Conservation (phyloP, 352 stramenopile genomes). For the Phytophthora citricola region DNA sequence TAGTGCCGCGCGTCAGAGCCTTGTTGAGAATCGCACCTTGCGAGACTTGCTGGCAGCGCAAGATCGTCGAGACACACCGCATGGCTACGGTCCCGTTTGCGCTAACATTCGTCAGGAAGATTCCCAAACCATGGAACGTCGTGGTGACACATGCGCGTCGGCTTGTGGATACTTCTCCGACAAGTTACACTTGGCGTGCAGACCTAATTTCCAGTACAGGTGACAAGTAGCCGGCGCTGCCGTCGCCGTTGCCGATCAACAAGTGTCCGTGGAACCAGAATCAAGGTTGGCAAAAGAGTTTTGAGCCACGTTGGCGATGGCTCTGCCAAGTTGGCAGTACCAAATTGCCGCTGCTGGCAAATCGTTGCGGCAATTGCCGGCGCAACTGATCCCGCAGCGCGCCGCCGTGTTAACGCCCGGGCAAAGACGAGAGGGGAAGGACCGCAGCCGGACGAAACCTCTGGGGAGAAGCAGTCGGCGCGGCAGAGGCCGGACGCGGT, state of each 20-base stretch:
- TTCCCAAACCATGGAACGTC: slow-evolving; percentile 29
- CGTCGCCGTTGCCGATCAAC: neutral
- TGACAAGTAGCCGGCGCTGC: no score
- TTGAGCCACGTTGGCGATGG: no score
- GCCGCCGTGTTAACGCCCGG: slow-evolving; percentile 18
- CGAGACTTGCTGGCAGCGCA: slow-evolving; percentile 2
- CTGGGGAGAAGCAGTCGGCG: slow-evolving; percentile 14
- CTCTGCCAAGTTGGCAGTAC: no score
- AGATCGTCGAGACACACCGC: slow-evolving; percentile 22
- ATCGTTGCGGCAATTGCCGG: slow-evolving; percentile 15
- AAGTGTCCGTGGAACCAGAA: no score
- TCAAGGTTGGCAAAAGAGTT: no score
- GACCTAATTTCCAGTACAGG: no score
- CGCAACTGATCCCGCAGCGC: slow-evolving; percentile 9
- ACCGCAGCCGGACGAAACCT: slow-evolving; percentile 19
- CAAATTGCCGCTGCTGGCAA: neutral
- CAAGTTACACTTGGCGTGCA: neutral
- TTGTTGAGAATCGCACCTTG: no score
- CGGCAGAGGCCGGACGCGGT: slow-evolving; percentile 20
- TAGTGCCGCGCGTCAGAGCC: slow-evolving; percentile 5
- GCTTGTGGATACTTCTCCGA: slow-evolving; percentile 14
- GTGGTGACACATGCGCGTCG: slow-evolving; percentile 14
- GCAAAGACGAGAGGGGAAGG: slow-evolving; percentile 28
- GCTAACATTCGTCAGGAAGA: slow-evolving; percentile 19
- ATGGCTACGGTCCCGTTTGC: slow-evolving; percentile 15